phyloP scores from a whole-genome alignment of 1,284 basidiomycete species.

The Austroboletus novae-zelandiae region DNA sequence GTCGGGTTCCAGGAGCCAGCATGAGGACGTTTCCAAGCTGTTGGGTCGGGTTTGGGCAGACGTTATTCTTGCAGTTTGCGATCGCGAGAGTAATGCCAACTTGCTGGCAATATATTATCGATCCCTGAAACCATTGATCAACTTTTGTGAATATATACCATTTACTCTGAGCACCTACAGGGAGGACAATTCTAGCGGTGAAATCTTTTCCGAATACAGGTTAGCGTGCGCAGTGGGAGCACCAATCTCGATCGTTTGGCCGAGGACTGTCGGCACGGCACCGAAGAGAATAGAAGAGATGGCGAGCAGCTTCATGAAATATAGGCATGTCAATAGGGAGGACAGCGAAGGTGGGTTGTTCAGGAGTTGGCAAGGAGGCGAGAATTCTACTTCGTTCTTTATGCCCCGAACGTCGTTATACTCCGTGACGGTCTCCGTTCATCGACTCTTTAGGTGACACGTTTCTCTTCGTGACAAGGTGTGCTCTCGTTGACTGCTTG shows the following conservation, averaged over 20 bases:
- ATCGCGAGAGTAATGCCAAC: slow-evolving; percentile 33
- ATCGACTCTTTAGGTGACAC: no score
- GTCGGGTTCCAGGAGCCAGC: slow-evolving; percentile 30
- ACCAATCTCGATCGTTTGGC: slow-evolving; percentile 31
- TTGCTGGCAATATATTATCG: slow-evolving; percentile 21
- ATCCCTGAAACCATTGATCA: slow-evolving; percentile 24
- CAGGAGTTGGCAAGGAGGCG: neutral
- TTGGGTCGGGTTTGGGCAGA: slow-evolving; percentile 21
- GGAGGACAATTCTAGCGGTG: slow-evolving; percentile 17
- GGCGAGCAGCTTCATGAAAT: slow-evolving; percentile 21
- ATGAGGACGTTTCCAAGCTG: slow-evolving; percentile 26
- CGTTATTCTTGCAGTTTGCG: slow-evolving; percentile 13
- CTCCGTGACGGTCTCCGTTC: no score
- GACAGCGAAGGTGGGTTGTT: neutral
- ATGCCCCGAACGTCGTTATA: no score
- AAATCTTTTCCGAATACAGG: slow-evolving; percentile 17
- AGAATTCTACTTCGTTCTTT: no score
- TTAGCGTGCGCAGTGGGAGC: slow-evolving; percentile 17
- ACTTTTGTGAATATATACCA: neutral
- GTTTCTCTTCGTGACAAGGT: no score
- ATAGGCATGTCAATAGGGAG: no score
- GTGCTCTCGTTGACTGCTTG: no score
- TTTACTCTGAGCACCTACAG: slow-evolving; percentile 14
- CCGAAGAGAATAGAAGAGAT: slow-evolving; percentile 7
- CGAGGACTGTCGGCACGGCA: slow-evolving; percentile 10